These are phyloP conservation scores for Fermentozyma sake DNA, from an alignment of 1,139 yeast species.

Conservation along the genomic window DNA sequence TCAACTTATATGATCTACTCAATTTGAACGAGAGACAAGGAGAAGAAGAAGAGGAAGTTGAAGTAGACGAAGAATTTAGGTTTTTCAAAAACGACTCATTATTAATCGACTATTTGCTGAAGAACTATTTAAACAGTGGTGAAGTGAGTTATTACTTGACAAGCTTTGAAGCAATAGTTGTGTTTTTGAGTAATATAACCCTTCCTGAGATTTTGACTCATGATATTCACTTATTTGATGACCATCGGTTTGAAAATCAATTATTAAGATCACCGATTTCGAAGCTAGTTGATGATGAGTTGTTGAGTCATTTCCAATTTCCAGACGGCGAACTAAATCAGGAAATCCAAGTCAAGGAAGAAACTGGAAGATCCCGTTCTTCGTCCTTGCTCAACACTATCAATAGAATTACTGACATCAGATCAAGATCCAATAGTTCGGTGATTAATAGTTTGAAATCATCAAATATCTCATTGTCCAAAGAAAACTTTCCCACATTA, in stretches of 20 bases:
- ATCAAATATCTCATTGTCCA: conserved; percentile 12
- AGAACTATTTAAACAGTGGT: conserved; percentile 33
- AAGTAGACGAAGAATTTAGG: conserved; percentile 5
- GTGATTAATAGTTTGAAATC: conserved; percentile 17
- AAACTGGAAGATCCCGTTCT: conserved; percentile 31
- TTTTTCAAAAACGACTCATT: conserved; percentile 30
- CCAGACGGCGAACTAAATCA: conserved; percentile 24
- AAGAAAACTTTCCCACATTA: conserved; percentile 27
- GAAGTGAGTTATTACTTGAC: conserved; percentile 39
- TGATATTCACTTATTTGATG: conserved; percentile 1
- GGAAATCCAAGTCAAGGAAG: conserved; percentile 14
- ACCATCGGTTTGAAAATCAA: conserved; percentile 7
- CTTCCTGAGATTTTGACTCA: conserved; percentile 21
- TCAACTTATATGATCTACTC: conserved; percentile 28
- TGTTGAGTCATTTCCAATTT: conserved; percentile 26
- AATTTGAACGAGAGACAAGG: conserved; percentile 21
- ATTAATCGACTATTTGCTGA: conserved; percentile 24
- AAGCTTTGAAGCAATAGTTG: conserved; percentile 41
- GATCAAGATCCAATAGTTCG: conserved; percentile 34
- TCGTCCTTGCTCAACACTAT: conserved; percentile 37
- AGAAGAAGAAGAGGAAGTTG: conserved; percentile 1
- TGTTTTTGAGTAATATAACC: conserved; percentile 35
- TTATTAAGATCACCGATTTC: conserved; percentile 7
- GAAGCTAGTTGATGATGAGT: conserved; percentile 30
- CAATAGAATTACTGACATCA: conserved; percentile 24